Base-by-base conservation (phyloP, 2,329 filamentous ascomycete species). In the Exserohilum rostratum region DNA sequence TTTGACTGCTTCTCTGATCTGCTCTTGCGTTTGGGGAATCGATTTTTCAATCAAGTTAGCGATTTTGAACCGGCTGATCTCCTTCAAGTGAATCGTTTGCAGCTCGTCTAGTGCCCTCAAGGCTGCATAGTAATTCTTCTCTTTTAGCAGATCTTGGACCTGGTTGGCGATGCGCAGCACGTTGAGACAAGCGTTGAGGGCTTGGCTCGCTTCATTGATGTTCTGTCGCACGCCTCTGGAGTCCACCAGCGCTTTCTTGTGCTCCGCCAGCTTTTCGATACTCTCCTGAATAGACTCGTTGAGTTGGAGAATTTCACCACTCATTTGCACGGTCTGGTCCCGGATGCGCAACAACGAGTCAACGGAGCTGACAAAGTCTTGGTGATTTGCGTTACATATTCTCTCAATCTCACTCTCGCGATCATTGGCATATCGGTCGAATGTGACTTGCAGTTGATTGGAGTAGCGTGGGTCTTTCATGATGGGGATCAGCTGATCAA, bases 1-100 rank as follows among this genome's bases (percentile, higher is more conserved):
- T 91, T 98, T 98, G 63, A 99, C 95, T 12, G 93, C 92, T 76
- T 98, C 93, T 3, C 93, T 93, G 52, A 99, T 97, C 46, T 91
- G 87, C 68, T 91, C 92, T 69, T 96, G 92, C 1, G 92, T 97
- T 3, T 90, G 87, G 1, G 95, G 95, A 29, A 98, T 93, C 0
- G 93, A 98, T 65, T 91, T 92, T 74, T 97, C 93, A 61, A 99
- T 98, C 79, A 96, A 86, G 70, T 96, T 91, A 29, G 95, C 95
- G 61, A 99, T 88, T 69, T 93, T 93, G 76, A 97, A 96, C 62
- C 97, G 91, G 1, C 91, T 96, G 7, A 96, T 91, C 64, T 96
- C 95, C 70, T 93, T 93, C 61, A 99, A 84, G 71, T 98, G 91
- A 62, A 99, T 93, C 75, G 96, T 97, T 72, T 98, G 93, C 35